Conservation (phyloP, 225 moss, liverwort and hornwort genomes). For the Lunularia cruciata region DNA sequence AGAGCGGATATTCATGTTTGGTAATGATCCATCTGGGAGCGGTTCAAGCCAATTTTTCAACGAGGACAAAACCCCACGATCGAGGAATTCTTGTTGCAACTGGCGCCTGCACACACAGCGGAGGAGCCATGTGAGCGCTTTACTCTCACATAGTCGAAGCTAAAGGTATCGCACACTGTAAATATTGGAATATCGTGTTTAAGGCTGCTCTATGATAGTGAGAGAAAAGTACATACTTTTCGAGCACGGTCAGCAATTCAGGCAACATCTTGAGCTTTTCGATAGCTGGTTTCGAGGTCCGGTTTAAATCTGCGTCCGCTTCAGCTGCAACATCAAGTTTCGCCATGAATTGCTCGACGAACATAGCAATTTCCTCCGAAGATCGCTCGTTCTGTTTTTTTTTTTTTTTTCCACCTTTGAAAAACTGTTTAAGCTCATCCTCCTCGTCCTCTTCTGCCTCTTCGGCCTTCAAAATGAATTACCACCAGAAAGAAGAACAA, state of each 20-base stretch:
- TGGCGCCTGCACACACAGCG: conserved; percentile 59
- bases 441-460: conserved; percentile 67
- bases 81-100: conserved; percentile 93
- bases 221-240: conserved; percentile 49
- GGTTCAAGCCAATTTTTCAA: conserved; percentile 98
- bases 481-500: conserved; percentile 14
- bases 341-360: conserved; percentile 98
- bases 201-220: no score
- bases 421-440: conserved; percentile 60
- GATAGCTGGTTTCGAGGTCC: conserved; percentile 77
- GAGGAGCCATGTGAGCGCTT: not conserved
- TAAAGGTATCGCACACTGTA: conserved; percentile 21
- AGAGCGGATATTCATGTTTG: conserved; percentile 93
- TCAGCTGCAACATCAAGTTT: conserved; percentile 97
- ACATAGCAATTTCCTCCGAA: conserved; percentile 95
- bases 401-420: conserved; percentile 69
- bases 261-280: conserved; percentile 91
- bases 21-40: conserved; percentile 86
- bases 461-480: conserved; percentile 54
- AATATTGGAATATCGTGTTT: not conserved
- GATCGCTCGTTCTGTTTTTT: conserved; percentile 66
- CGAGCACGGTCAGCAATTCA: conserved; percentile 79
- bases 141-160: no score
- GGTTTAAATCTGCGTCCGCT: conserved; percentile 80
- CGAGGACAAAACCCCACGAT: conserved; percentile 84